Evolutionary conservation across 805 yeast genomes (phyloP).

Genomic region (Ogataea naganishii): DNA sequence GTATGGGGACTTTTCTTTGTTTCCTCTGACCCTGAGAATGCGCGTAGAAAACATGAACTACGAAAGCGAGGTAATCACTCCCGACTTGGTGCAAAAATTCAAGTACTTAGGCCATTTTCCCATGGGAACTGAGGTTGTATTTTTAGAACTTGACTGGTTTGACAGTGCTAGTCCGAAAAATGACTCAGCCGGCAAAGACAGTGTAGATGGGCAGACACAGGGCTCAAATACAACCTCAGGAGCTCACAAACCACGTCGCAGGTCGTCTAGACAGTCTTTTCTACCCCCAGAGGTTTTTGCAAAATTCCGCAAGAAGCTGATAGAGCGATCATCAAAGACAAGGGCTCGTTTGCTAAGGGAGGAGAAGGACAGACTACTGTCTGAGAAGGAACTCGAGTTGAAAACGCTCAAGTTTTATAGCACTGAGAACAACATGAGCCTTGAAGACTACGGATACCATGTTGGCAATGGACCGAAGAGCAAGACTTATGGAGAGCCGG

Average conservation of each 20-base stretch:
- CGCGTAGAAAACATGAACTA: slow-evolving; percentile 62
- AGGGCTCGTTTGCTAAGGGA: slow-evolving; percentile 44
- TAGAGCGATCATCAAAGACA: slow-evolving; percentile 44
- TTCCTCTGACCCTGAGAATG: slow-evolving; percentile 59
- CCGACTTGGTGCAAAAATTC: slow-evolving; percentile 45
- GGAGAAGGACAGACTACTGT: slow-evolving; percentile 48
- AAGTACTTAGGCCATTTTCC: slow-evolving; percentile 82
- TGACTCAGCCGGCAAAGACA: too few relatives aligned
- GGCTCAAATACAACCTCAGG: too few relatives aligned
- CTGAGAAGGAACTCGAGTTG: slow-evolving; percentile 50
- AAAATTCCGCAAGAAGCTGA: slow-evolving; percentile 45
- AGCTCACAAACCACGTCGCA: slow-evolving; percentile 9
- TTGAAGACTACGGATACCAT: slow-evolving; percentile 25
- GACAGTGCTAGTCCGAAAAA: slow-evolving; percentile 17
- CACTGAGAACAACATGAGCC: slow-evolving; percentile 38
- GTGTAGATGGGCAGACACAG: too few relatives aligned
- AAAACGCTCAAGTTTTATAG: slow-evolving; percentile 51
- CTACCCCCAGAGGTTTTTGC: slow-evolving; percentile 35
- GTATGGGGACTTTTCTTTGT: slow-evolving; percentile 50
- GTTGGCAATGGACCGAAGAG: slow-evolving; percentile 5
- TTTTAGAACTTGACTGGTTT: slow-evolving; percentile 80
- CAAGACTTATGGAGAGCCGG: slow-evolving; percentile 8
- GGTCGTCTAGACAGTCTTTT: slow-evolving; percentile 10
- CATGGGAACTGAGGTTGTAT: slow-evolving; percentile 73
- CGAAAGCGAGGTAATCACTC: slow-evolving; percentile 48